A percentile compares a stretch with the other conserved stretches of the same genome.
phyloP scores from a whole-genome alignment of 2,329 filamentous ascomycete genomes.

The Alternaria metachromatica region DNA sequence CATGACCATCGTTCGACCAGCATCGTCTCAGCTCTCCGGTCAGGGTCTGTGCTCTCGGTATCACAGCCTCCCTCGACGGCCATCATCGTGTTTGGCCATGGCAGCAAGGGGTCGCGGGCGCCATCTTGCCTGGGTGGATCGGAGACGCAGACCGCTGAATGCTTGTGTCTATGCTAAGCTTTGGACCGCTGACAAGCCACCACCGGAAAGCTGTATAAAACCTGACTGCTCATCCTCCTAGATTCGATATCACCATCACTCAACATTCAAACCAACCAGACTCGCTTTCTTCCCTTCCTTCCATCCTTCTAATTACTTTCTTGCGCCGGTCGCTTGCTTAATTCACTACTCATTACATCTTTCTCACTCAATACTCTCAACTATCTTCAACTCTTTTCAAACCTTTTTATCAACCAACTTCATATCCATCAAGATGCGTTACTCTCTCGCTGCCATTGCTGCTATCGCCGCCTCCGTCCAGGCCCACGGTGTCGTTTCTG shows the following conservation, averaged over 20 bases:
- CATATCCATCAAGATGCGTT: constrained; percentile 54
- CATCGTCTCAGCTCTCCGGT: constrained; percentile 32
- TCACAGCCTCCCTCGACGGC: constrained; percentile 23
- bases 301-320: constrained; percentile 37
- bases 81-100: constrained; percentile 22
- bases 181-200: constrained; percentile 12
- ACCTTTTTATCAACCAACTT: constrained; percentile 6
- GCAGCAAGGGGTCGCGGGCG: constrained; percentile 7
- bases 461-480: constrained; percentile 57
- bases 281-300: constrained; percentile 36
- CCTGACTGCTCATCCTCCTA: constrained; percentile 12
- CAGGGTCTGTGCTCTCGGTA: constrained; percentile 25
- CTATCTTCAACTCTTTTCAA: not conserved
- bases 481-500: constrained; percentile 65
- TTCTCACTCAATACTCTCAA: not conserved
- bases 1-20: constrained; percentile 32
- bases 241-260: constrained; percentile 33
- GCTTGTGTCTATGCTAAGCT: constrained; percentile 44
- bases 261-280: constrained; percentile 16
- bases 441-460: constrained; percentile 55
- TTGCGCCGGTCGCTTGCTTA: constrained; percentile 48
- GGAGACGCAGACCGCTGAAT: constrained; percentile 20
- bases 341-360: constrained; percentile 17
- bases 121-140: constrained; percentile 7
- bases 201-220: constrained; percentile 34